Evolutionary conservation across 2,329 filamentous ascomycete genomes (phyloP), one percentile per base, ranked within the genome.

Genomic region (Colletotrichum sojae): DNA sequence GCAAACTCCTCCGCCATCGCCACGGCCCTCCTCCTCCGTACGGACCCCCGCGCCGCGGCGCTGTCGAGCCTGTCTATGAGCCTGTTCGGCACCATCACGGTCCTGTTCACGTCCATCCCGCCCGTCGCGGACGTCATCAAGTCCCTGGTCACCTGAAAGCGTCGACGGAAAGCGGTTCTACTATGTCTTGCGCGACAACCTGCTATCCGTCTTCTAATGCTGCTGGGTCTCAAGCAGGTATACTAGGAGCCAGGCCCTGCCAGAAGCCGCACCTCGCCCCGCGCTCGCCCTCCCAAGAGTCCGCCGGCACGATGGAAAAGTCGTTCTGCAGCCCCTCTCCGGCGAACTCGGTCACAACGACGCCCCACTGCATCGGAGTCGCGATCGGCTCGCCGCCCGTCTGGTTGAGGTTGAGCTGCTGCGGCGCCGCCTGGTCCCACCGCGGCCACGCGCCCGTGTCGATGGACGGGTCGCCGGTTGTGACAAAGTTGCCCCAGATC

Each of bases 31-130:
- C 78, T 90, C 2, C 76, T 90, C 2, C 80, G 83, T 2, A 85
- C 84, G 1, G 88, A 90, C 70, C 88, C 87, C 1, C 82, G 88
- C 51, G 88, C 88, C 6, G 89, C 88, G 1, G 88, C 89, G 18
- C 78, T 90, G 58, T 87, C 86, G 18, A 89, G 86, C 71, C 76
- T 91, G 25, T 86, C 86, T 0, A 90, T 91, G 89, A 87, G 84
- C 58, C 72, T 90, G 9, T 89, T 90, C 73, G 88, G 88, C 9
- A 87, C 88, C 2, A 84, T 89, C 12, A 89, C 86, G 0, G 83
- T 90, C 16, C 77, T 88, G 5, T 83, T 89, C 72, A 90, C 88
- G 2, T 88, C 87, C 1, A 84, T 90, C 45, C 86, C 88, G 12
- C 82, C 84, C 0, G 82, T 89, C 36, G 84, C 84, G 0, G 79